Evolutionary conservation across 352 stramenopile genomes (phyloP), one percentile per base, ranked within the genome.

Genomic region (Phytophthora quininea): DNA sequence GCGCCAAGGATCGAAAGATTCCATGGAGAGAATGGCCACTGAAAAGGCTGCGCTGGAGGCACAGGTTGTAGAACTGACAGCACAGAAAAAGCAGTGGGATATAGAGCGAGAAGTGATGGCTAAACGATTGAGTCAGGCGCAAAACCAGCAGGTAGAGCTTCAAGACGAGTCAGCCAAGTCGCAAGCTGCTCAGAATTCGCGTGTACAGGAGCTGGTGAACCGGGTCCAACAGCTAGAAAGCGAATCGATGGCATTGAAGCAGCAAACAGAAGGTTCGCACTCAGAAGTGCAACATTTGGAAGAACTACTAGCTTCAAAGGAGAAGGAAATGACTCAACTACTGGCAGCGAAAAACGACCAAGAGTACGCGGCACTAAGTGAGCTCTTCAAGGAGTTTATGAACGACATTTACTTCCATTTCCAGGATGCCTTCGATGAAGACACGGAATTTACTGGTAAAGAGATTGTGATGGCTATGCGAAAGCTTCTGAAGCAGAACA

Each of bases 391-490:
- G 66, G 86, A 91, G 64, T 88, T 91, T 62, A 94, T 94, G 86
- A 93, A 94, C 83, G 86, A 92, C 68, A 88, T 94, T 58, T 94
- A 94, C 73, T 92, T 93, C 60, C 80, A 91, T 37, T 94, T 90
- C 68, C 86, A 94, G 61, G 84, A 94, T 58, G 84, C 84, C 8
- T 94, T 94, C 45, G 86, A 94, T 35, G 86, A 94, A 71, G 86
- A 94, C 24, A 83, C 74, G 2, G 86, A 94, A 65, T 94, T 93
- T 56, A 92, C 84, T 6, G 86, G 86, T 32, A 92, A 92, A 55
- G 86, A 94, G 58, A 88, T 92, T 62, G 84, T 92, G 62, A 90
- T 88, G 71, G 83, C 85, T 4, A 89, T 92, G 49, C 75, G 86
- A 50, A 92, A 93, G 69, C 89, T 94, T 60, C 72, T 94, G 42